These are phyloP conservation scores for Lachnellula suecica DNA, from an alignment of 2,329 filamentous ascomycete species.

Conservation along the genomic window DNA sequence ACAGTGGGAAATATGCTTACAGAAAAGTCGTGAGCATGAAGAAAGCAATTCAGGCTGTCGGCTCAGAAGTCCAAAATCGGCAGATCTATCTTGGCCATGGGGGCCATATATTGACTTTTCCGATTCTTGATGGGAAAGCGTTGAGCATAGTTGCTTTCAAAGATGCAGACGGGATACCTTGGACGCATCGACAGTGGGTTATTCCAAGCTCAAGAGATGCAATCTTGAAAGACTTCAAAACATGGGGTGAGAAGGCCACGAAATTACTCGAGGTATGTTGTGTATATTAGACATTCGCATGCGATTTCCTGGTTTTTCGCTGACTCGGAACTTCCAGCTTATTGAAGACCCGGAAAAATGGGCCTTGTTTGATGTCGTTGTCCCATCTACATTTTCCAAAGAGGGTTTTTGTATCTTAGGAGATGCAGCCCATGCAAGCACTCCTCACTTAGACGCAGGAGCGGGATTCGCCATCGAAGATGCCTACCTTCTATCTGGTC, in stretches of 20 bases:
- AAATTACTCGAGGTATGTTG: conserved; percentile 19
- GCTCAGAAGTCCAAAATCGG: conserved; percentile 44
- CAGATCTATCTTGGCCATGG: conserved; percentile 56
- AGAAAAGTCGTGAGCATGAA: conserved; percentile 59
- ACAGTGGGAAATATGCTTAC: conserved; percentile 59
- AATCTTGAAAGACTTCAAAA: conserved; percentile 39
- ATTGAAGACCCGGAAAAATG: conserved; percentile 51
- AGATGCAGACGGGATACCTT: conserved; percentile 38
- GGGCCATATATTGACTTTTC: conserved; percentile 59
- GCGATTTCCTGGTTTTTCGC: neutral
- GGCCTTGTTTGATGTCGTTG: conserved; percentile 55
- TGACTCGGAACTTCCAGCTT: conserved; percentile 31
- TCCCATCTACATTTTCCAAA: conserved; percentile 43
- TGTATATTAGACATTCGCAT: neutral
- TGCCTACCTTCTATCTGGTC: conserved; percentile 49
- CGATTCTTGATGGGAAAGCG: conserved; percentile 50
- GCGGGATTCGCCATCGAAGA: conserved; percentile 58
- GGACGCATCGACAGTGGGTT: conserved; percentile 40
- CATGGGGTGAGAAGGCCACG: conserved; percentile 38
- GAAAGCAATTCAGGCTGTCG: conserved; percentile 45
- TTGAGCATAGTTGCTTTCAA: conserved; percentile 56
- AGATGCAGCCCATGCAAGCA: conserved; percentile 56
- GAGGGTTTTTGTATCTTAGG: conserved; percentile 49
- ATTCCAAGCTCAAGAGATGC: conserved; percentile 40
- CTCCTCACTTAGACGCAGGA: conserved; percentile 53